Conservation (phyloP, 805 yeast species). For the Kuraishia piskuri region DNA sequence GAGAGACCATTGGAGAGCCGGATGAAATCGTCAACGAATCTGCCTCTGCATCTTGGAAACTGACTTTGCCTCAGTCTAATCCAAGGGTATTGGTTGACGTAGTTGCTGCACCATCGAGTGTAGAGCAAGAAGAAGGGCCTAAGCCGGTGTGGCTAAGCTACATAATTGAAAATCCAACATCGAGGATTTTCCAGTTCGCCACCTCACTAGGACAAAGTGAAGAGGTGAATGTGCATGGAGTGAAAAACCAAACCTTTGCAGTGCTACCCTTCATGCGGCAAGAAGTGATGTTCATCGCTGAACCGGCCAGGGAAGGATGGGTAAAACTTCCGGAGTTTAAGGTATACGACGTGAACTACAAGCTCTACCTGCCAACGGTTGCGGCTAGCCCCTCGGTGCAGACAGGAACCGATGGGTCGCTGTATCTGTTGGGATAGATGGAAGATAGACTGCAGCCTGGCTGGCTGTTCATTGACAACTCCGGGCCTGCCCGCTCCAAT, state of each 20-base stretch:
- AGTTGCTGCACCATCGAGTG: conserved; percentile 5
- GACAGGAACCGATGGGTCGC: conserved; percentile 18
- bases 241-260: conserved; percentile 30
- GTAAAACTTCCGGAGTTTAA: conserved; percentile 49
- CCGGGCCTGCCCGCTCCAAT: too few relatives aligned
- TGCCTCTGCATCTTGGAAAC: conserved; percentile 31
- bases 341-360: conserved; percentile 62
- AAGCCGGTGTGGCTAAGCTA: conserved; percentile 29
- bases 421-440: neutral
- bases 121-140: conserved; percentile 8
- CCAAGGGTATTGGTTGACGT: conserved; percentile 54
- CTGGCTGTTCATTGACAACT: too few relatives aligned
- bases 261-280: conserved; percentile 57
- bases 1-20: conserved; percentile 26
- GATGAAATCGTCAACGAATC: conserved; percentile 10
- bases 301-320: conserved; percentile 12
- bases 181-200: conserved; percentile 53
- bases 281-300: conserved; percentile 25
- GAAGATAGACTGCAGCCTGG: neutral
- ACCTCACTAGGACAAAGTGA: conserved; percentile 16
- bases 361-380: conserved; percentile 48
- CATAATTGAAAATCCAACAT: conserved; percentile 68
- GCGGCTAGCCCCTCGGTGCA: conserved; percentile 26
- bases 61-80: conserved; percentile 54
- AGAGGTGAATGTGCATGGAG: conserved; percentile 15